Evolutionary conservation across 1,139 yeast species (phyloP).

Genomic region (Pichia kudriavzevii): DNA sequence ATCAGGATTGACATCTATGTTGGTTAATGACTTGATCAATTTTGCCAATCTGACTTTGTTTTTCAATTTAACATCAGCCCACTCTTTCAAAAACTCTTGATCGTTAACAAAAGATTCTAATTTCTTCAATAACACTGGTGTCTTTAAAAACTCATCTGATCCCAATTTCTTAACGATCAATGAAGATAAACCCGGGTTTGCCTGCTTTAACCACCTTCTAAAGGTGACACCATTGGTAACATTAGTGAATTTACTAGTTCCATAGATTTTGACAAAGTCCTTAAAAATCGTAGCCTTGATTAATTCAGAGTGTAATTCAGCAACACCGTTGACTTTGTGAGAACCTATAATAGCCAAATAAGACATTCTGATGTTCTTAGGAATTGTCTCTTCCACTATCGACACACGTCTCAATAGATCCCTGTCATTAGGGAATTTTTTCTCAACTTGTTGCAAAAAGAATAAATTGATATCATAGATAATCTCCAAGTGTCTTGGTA

Average conservation of each 20-base stretch:
- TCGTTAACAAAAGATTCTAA: conserved; percentile 66
- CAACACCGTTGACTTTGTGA: conserved; percentile 92
- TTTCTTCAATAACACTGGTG: conserved; percentile 60
- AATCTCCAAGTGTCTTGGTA: conserved; percentile 90
- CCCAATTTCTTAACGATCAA: conserved; percentile 69
- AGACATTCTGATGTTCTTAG: conserved; percentile 89
- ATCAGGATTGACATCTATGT: conserved; percentile 61
- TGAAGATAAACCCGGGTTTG: conserved; percentile 71
- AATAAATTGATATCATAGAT: conserved; percentile 78
- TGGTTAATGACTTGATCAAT: conserved; percentile 60
- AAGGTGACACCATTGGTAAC: conserved; percentile 96
- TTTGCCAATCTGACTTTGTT: conserved; percentile 69
- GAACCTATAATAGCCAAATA: conserved; percentile 86
- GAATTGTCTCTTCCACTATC: conserved; percentile 71
- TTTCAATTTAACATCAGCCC: conserved; percentile 65
- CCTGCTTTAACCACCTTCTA: conserved; percentile 93
- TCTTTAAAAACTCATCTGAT: conserved; percentile 60
- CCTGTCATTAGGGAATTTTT: conserved; percentile 62
- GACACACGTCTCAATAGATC: conserved; percentile 68
- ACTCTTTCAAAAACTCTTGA: conserved; percentile 53
- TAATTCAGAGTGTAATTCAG: conserved; percentile 88
- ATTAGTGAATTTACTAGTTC: conserved; percentile 76
- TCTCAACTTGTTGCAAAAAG: conserved; percentile 72
- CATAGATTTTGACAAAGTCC: conserved; percentile 80
- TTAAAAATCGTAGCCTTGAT: conserved; percentile 84